Base-by-base conservation (phyloP, 2,329 filamentous ascomycete species). In the Clarireedia hainanense region DNA sequence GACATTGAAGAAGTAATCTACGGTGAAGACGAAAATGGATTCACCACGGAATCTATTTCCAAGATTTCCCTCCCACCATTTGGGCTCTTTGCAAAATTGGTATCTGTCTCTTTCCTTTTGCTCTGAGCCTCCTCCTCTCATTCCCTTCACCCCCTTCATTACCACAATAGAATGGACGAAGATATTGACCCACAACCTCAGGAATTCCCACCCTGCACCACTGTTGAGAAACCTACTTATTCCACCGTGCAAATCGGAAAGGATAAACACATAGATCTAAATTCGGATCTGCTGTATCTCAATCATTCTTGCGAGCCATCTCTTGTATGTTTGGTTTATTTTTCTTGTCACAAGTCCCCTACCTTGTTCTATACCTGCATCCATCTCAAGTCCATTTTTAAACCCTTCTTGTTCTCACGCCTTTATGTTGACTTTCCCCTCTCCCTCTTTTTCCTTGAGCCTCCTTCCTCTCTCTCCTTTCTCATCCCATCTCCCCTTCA, bases 291-390 rank as follows among this genome's bases (percentile, higher is more conserved):
- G 65, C 68, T 86, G 47, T 86, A 85, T 70, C 81, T 85, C 62
- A 86, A 86, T 69, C 83, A 86, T 71, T 83, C 80, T 4, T 86
- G 83, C 70, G 80, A 83, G 64, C 83, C 83, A 24, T 81, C 80
- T 66, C 74, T 86, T 58, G 81, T 84, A 59, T 74, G 79, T 78
- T 20, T 23, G 10, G 30, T 50, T 14, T 47, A 50, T 12, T 20
- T 42, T 20, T 42, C 39, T 20, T 3, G 20, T 42, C 20, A 42
- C 3, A n/a, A n/a, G 9, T 20, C 39, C 17, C 39, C 39, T 9
- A 5, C 3, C 4, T 6, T n/a, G 10, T 6, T 5, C 24, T 39
- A 20, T 1, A n/a, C 20, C 20, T 6, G 1, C 39, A 17, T 42
- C 36, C 15, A 15, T 40, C 39, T n/a, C 6, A n/a, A 40, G 5